Evolutionary conservation across 805 yeast genomes (phyloP).

Genomic region (Starmerella vitae): DNA sequence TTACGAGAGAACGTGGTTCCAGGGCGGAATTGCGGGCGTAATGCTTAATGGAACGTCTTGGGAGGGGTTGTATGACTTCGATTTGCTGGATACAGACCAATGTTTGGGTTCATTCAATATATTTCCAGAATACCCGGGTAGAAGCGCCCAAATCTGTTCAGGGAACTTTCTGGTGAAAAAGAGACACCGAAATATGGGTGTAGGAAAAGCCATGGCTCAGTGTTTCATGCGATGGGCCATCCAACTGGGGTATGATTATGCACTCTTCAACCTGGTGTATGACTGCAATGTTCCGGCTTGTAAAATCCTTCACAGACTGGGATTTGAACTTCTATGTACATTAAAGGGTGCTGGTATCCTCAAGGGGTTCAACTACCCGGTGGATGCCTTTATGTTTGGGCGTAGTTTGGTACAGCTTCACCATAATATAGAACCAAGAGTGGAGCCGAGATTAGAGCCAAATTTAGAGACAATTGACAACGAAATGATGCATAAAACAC

Average conservation of each 20-base stretch:
- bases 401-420: slow-evolving; percentile 52
- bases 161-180: slow-evolving; percentile 83
- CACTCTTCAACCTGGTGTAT: slow-evolving; percentile 72
- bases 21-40: slow-evolving; percentile 57
- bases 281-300: slow-evolving; percentile 79
- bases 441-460: background rate
- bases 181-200: slow-evolving; percentile 82
- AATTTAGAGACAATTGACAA: background rate
- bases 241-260: slow-evolving; percentile 69
- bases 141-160: slow-evolving; percentile 86
- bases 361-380: slow-evolving; percentile 71
- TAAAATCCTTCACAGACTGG: slow-evolving; percentile 58
- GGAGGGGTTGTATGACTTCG: slow-evolving; percentile 28
- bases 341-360: slow-evolving; percentile 79
- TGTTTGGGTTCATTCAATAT: slow-evolving; percentile 80
- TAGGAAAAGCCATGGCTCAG: slow-evolving; percentile 73
- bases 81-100: slow-evolving; percentile 72
- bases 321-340: slow-evolving; percentile 66
- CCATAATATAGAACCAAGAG: slow-evolving; percentile 7
- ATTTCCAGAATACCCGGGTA: slow-evolving; percentile 82
- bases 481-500: too few relatives aligned
- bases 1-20: slow-evolving; percentile 80
- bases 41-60: slow-evolving; percentile 7
- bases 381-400: slow-evolving; percentile 78
- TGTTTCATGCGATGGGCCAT: slow-evolving; percentile 88